A percentile compares a stretch with the other conserved stretches of the same genome.
Conservation (phyloP, 768 basidiomycete species). For the Chiua virens region DNA sequence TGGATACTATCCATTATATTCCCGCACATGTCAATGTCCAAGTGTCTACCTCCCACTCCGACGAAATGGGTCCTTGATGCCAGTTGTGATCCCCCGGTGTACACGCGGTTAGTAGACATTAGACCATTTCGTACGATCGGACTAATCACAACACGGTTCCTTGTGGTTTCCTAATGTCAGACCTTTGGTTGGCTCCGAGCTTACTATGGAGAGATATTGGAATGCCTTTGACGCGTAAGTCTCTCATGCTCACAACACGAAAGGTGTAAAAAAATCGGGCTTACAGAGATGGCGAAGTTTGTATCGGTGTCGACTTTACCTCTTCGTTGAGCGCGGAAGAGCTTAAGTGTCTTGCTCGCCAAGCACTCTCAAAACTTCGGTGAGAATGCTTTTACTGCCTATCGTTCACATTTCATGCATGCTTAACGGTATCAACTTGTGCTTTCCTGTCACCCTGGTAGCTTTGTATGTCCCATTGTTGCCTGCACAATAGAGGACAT, state of each 20-base stretch:
- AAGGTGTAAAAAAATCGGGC: no score
- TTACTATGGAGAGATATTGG: constrained; percentile 14
- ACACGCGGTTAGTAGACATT: constrained; percentile 14
- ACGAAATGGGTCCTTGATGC: constrained; percentile 10
- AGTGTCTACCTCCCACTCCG: not conserved
- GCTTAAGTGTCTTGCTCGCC: constrained; percentile 4
- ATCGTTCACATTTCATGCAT: no score
- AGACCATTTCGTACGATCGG: not conserved
- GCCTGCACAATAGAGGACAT: constrained; percentile 12
- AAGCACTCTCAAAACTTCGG: constrained; percentile 21
- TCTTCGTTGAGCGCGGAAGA: constrained; percentile 10
- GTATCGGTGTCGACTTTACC: constrained; percentile 16
- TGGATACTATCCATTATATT: no score
- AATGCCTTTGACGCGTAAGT: constrained; percentile 16
- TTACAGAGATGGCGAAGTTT: constrained; percentile 19
- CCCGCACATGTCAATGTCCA: not conserved
- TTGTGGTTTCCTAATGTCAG: not conserved
- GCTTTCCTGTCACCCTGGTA: not conserved
- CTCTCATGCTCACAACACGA: not conserved
- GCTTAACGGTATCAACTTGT: no score
- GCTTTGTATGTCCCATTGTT: constrained; percentile 21
- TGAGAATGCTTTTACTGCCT: not conserved
- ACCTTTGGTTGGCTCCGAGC: constrained; percentile 18
- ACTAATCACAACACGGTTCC: no score
- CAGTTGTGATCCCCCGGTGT: constrained; percentile 6